Evolutionary conservation across 2,329 filamentous ascomycete genomes (phyloP).

Genomic region (Tolypocladium endophyticum): DNA sequence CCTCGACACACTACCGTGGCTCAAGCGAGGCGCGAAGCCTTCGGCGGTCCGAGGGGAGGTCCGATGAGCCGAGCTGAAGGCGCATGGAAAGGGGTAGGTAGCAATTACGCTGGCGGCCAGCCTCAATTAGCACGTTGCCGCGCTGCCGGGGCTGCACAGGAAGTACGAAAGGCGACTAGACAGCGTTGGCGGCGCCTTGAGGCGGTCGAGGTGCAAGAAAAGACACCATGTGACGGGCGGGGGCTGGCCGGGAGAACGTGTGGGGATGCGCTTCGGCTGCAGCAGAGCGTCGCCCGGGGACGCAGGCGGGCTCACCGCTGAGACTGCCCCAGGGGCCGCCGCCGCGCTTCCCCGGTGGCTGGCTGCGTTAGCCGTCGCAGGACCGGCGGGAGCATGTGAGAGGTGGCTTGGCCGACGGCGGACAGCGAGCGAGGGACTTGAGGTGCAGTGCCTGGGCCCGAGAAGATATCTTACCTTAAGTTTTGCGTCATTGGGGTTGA

Average conservation of each 20-base stretch:
- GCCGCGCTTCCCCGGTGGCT: not conserved
- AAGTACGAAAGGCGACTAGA: not conserved
- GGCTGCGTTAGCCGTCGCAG: not conserved
- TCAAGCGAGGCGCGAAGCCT: not conserved
- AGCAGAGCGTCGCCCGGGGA: not conserved
- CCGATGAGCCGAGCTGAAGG: not conserved
- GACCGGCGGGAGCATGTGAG: not conserved
- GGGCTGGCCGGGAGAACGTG: not conserved
- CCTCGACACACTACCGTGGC: not conserved
- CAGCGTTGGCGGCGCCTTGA: not conserved
- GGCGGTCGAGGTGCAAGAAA: not conserved
- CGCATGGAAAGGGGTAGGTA: not conserved
- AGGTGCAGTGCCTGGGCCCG: no score
- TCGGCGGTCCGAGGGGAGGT: not conserved
- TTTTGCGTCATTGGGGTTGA: no score
- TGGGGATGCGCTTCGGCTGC: not conserved
- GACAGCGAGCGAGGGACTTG: no score
- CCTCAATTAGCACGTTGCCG: not conserved
- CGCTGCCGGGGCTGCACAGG: not conserved
- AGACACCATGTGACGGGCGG: slow-evolving; percentile 3
- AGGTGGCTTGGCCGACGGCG: not conserved
- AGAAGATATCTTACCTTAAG: no score
- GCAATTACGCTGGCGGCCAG: no score
- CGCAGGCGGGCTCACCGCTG: not conserved
- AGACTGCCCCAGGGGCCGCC: not conserved